Percentiles rank a stretch among this genome's conserved stretches.
Evolutionary conservation across 2,329 filamentous ascomycete species (phyloP).

Genomic region (Lojkania enalia): DNA sequence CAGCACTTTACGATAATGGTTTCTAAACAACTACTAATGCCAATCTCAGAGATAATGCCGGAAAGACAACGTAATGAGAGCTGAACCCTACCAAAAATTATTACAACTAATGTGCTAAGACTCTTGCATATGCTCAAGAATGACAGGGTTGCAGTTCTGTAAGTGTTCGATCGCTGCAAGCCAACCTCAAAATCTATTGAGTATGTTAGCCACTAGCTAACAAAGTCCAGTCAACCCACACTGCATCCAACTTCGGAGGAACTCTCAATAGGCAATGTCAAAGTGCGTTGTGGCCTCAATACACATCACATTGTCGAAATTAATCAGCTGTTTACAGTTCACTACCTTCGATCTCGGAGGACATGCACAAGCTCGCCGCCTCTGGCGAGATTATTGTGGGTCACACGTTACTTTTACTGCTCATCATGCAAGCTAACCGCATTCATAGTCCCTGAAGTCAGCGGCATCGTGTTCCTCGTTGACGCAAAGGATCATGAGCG

Average conservation of each 20-base stretch:
- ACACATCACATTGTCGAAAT: no score
- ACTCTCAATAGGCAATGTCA: conserved; percentile 57
- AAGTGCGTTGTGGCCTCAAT: conserved; percentile 58
- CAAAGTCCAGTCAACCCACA: conserved; percentile 14
- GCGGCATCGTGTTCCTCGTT: conserved; percentile 93
- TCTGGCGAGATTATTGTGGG: conserved; percentile 47
- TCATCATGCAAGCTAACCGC: conserved; percentile 11
- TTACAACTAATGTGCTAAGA: conserved; percentile 20
- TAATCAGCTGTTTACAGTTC: no score
- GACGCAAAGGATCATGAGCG: conserved; percentile 97
- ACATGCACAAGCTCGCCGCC: conserved; percentile 45
- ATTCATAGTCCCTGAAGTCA: conserved; percentile 40
- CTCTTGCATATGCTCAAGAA: conserved; percentile 85
- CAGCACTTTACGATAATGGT: neutral
- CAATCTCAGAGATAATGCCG: conserved; percentile 71
- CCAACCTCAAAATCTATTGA: neutral
- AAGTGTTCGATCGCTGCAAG: conserved; percentile 41
- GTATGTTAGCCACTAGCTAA: neutral
- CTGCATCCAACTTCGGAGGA: conserved; percentile 64
- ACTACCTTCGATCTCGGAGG: conserved; percentile 77
- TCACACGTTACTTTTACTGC: neutral
- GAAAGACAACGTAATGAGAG: conserved; percentile 72
- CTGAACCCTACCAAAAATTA: neutral
- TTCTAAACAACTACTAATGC: neutral
- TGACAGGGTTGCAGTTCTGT: conserved; percentile 87